These are phyloP conservation scores for Lotus japonicus DNA, from an alignment of 306 rosid genomes.

Conservation along the genomic window DNA sequence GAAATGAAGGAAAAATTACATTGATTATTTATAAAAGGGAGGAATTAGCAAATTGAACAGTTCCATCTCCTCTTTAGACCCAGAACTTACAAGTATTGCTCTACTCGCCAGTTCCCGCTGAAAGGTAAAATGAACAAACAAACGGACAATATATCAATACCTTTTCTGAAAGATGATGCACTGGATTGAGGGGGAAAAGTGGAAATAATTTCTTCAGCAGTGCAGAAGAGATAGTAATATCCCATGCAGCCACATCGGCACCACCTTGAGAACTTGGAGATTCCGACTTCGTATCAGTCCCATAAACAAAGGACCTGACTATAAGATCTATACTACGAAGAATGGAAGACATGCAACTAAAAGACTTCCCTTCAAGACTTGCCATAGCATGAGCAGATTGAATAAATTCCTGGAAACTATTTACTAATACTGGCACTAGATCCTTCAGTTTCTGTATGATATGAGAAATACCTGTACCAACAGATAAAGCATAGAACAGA, in stretches of 20 bases:
- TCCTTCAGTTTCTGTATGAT: constrained; percentile 51
- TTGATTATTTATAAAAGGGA: background rate
- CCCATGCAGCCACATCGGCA: constrained; percentile 30
- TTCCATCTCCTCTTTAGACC: constrained; percentile 9
- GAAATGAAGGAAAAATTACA: constrained; percentile 4
- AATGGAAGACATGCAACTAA: constrained; percentile 58
- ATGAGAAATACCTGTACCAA: constrained; percentile 47
- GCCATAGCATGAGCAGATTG: constrained; percentile 31
- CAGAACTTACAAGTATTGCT: background rate
- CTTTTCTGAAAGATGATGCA: constrained; percentile 47
- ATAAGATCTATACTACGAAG: constrained; percentile 62
- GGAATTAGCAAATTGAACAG: background rate
- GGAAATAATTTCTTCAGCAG: constrained; percentile 58
- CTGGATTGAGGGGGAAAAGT: constrained; percentile 56
- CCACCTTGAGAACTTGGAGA: constrained; percentile 32
- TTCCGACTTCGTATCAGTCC: constrained; percentile 30
- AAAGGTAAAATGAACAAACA: background rate
- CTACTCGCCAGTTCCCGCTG: background rate
- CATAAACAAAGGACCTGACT: constrained; percentile 47
- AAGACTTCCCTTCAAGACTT: constrained; percentile 48
- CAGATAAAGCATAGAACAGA: constrained; percentile 22
- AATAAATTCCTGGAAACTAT: constrained; percentile 69
- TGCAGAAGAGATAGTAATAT: constrained; percentile 37
- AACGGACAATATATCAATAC: constrained; percentile 26
- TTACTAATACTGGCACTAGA: constrained; percentile 54